phyloP scores from a whole-genome alignment of 805 yeast species.

The Candida boleticola region DNA sequence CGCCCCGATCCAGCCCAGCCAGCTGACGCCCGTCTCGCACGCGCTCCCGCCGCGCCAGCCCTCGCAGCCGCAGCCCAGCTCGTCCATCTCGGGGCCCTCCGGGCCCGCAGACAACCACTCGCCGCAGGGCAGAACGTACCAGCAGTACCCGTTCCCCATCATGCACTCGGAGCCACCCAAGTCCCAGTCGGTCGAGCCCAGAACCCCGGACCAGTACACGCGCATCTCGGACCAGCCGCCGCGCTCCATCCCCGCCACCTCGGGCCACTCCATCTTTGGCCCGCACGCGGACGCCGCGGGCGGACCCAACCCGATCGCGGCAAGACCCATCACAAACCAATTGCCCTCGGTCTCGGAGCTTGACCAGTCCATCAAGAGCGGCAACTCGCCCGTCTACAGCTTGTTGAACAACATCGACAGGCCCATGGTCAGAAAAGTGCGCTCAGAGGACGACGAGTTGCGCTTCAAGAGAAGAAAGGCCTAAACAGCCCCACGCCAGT shows the following conservation, averaged over 20 bases:
- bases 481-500: neutral
- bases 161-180: constrained; percentile 7
- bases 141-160: constrained; percentile 18
- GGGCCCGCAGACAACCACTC: neutral
- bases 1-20: constrained; percentile 30
- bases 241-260: neutral
- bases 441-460: constrained; percentile 5
- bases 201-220: constrained; percentile 1
- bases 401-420: constrained; percentile 5
- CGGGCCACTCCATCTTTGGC: neutral
- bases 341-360: constrained; percentile 39
- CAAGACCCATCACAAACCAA: constrained; percentile 10
- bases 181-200: neutral
- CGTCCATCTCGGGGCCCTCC: neutral
- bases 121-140: constrained; percentile 5
- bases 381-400: constrained; percentile 8
- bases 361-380: constrained; percentile 26
- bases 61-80: constrained; percentile 1
- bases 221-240: constrained; percentile 1
- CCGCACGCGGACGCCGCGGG: neutral
- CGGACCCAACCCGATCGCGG: neutral
- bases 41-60: neutral
- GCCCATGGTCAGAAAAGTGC: constrained; percentile 1
- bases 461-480: constrained; percentile 3
- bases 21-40: constrained; percentile 8